Evolutionary conservation across 1,284 basidiomycete genomes (phyloP), one percentile per base, ranked within the genome.

Genomic region (Bjerkandera adusta): DNA sequence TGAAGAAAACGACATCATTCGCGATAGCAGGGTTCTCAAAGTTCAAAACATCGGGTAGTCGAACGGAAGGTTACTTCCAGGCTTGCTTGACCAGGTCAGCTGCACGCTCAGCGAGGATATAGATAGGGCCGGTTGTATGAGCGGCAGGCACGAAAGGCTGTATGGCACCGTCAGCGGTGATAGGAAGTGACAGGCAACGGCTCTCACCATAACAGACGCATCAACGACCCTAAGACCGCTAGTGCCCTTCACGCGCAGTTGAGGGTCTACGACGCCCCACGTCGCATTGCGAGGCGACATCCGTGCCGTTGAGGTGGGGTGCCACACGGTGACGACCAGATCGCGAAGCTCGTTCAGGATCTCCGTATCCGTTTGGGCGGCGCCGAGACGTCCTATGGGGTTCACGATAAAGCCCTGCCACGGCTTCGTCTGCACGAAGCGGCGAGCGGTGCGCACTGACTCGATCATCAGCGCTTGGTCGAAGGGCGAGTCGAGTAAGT

Each of bases 341-440:
- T 49, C 39, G 22, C 59, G 42, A 4, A 46, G 49, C 26, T 48
- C 59, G 2, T 26, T 49, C 1, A 50, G 47, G 16, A 58, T 53
- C 36, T 56, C 57, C 10, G 46, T 59, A 39, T 66, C 63, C 13
- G 62, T 62, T 13, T 38, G 51, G 1, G 59, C 60, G 27, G 50
- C 42, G 6, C 47, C 51, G 2, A 61, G 38, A 18, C 42, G 45
- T 3, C 57, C 60, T 34, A 44, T 61, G 4, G 50, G 49, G 13
- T 25, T 50, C 3, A 48, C 27, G 13, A 61, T 47, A 38, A 54
- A 58, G 25, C 43, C 50, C 3, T 45, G 22, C 57, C 58, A 65
- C 3, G 53, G 41, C 4, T 45, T 8, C 1, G 57, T 44, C 11
- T 32, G 11, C 10, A 60, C 11, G 46, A 63, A 60, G 2, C 45